Evolutionary conservation across 805 yeast genomes (phyloP).

Genomic region (Ogataea ganodermae): DNA sequence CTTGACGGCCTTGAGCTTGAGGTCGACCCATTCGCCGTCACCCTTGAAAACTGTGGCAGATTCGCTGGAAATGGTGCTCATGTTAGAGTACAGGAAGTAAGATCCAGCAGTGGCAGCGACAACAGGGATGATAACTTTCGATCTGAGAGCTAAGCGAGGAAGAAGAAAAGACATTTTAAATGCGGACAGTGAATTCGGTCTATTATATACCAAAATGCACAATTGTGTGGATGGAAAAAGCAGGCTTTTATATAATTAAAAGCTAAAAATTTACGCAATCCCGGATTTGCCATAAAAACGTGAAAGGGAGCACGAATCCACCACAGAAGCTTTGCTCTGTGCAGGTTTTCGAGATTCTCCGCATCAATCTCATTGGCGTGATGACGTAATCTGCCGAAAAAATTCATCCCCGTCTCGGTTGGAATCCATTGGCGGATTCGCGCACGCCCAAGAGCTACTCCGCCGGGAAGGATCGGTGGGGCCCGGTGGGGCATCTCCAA

Average conservation of each 20-base stretch:
- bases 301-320: not conserved
- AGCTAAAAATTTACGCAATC: not conserved
- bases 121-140: slow-evolving; percentile 26
- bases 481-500: not conserved
- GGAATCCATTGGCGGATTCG: too few species aligned
- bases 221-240: not conserved
- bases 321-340: not conserved
- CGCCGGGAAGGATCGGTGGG: too few species aligned
- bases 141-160: slow-evolving; percentile 12
- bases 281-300: not conserved
- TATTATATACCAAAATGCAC: not conserved
- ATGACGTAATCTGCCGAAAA: slow-evolving; percentile 1
- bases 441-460: too few species aligned
- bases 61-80: slow-evolving; percentile 31
- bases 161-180: slow-evolving; percentile 15
- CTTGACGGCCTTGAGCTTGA: slow-evolving; percentile 51
- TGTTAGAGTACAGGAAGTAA: slow-evolving; percentile 37
- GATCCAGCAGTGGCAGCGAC: slow-evolving; percentile 49
- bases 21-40: slow-evolving; percentile 70
- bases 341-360: not conserved
- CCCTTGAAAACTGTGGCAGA: slow-evolving; percentile 55
- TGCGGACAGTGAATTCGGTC: not conserved
- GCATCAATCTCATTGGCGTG: not conserved
- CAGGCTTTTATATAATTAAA: not conserved
- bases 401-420: not conserved